phyloP scores from a whole-genome alignment of 441 rosid genomes.

The Geranium incanum region DNA sequence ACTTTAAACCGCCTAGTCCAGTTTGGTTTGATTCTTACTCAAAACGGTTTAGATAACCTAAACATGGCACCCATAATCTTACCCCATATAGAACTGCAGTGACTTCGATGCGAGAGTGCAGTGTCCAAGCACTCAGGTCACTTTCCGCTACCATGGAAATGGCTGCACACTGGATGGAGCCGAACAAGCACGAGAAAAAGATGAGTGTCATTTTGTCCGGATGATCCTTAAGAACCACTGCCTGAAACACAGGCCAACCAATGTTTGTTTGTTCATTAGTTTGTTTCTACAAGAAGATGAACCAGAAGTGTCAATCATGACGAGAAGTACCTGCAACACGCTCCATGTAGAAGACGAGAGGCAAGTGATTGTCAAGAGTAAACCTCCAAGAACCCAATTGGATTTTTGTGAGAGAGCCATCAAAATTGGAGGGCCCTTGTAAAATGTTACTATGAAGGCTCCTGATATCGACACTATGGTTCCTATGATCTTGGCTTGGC shows the following conservation, averaged over 20 bases:
- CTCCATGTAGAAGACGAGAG: constrained; percentile 34
- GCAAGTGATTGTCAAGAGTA: constrained; percentile 25
- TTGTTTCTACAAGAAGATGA: neutral
- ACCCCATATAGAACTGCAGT: constrained; percentile 32
- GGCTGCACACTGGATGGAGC: constrained; percentile 29
- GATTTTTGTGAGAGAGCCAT: constrained; percentile 18
- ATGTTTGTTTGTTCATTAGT: neutral
- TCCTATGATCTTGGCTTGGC: constrained; percentile 34
- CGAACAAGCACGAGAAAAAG: constrained; percentile 36
- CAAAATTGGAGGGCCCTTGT: constrained; percentile 13
- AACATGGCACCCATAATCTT: neutral
- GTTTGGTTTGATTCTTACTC: too few relatives aligned
- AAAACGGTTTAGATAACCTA: too few relatives aligned
- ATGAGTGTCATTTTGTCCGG: constrained; percentile 39
- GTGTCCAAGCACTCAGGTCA: constrained; percentile 33
- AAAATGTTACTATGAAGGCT: too few relatives aligned
- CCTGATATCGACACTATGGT: neutral
- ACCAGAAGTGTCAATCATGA: too few relatives aligned
- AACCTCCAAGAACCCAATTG: constrained; percentile 40
- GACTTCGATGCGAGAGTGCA: constrained; percentile 29
- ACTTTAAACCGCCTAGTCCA: too few relatives aligned
- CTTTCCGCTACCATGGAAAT: constrained; percentile 29
- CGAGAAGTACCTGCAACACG: constrained; percentile 32
- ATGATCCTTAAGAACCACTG: constrained; percentile 33
- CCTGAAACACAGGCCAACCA: constrained; percentile 21